These are phyloP conservation scores for Sugiyamaella grinbergsii DNA, from an alignment of 1,139 yeast genomes.

Conservation along the genomic window DNA sequence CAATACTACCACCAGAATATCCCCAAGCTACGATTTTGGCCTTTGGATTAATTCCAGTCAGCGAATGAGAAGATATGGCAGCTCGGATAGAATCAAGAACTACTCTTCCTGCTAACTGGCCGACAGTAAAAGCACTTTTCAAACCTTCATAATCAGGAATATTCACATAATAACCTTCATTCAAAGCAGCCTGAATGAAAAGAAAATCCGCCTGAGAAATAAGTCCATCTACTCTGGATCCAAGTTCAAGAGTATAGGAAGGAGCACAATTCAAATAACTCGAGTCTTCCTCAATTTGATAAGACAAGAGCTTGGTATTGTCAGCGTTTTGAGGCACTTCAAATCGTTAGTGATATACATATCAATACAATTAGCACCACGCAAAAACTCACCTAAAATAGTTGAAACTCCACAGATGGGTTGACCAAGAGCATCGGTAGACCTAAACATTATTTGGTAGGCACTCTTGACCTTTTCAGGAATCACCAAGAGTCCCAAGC, in stretches of 20 bases:
- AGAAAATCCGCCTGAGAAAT: slow-evolving; percentile 19
- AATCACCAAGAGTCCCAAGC: slow-evolving; percentile 19
- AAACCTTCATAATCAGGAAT: slow-evolving; percentile 33
- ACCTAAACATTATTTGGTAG: slow-evolving; percentile 35
- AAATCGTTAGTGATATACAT: background rate
- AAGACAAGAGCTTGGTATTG: slow-evolving; percentile 32
- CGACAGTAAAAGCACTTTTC: slow-evolving; percentile 30
- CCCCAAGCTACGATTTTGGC: slow-evolving; percentile 34
- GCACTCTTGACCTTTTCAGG: slow-evolving; percentile 25
- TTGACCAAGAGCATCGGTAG: slow-evolving; percentile 34
- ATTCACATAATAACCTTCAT: slow-evolving; percentile 29
- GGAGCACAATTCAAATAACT: slow-evolving; percentile 36
- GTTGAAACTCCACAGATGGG: slow-evolving; percentile 37
- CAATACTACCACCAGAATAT: slow-evolving; percentile 40
- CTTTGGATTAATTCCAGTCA: slow-evolving; percentile 27
- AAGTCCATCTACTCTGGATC: slow-evolving; percentile 9
- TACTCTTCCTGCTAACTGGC: slow-evolving; percentile 28
- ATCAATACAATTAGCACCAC: background rate
- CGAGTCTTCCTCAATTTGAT: slow-evolving; percentile 38
- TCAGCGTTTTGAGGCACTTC: slow-evolving; percentile 31
- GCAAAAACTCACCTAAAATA: slow-evolving; percentile 23
- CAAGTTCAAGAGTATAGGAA: slow-evolving; percentile 31
- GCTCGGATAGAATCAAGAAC: slow-evolving; percentile 32
- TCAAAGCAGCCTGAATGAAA: slow-evolving; percentile 24
- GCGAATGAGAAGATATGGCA: slow-evolving; percentile 24